A percentile compares a stretch with the other conserved stretches of the same genome.
These are phyloP conservation scores for Suillus occidentalis DNA, from an alignment of 768 basidiomycete genomes.

Conservation along the genomic window DNA sequence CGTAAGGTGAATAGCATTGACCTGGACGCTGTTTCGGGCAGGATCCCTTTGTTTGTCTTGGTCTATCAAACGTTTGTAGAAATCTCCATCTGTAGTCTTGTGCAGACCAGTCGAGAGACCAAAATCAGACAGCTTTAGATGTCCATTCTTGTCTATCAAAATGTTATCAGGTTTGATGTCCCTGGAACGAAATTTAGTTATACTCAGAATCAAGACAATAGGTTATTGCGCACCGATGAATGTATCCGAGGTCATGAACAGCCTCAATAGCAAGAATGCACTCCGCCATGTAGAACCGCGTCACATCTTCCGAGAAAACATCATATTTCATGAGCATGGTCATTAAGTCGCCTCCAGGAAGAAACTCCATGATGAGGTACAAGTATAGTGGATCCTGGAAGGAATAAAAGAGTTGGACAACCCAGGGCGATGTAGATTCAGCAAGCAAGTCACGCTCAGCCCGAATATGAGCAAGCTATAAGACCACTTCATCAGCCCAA, in stretches of 20 bases:
- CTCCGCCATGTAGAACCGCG: slow-evolving; percentile 98
- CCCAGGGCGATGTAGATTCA: slow-evolving; percentile 96
- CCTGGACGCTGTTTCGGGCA: slow-evolving; percentile 93
- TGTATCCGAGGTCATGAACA: slow-evolving; percentile 97
- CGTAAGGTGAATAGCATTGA: slow-evolving; percentile 95
- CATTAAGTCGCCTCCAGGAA: slow-evolving; percentile 96
- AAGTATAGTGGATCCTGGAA: slow-evolving; percentile 96
- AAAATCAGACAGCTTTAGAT: slow-evolving; percentile 97
- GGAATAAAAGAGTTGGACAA: slow-evolving; percentile 96
- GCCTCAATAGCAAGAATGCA: slow-evolving; percentile 98
- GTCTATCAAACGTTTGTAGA: slow-evolving; percentile 90
- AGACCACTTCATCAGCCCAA: slow-evolving; percentile 9
- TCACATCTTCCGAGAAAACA: slow-evolving; percentile 97
- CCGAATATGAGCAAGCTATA: slow-evolving; percentile 92
- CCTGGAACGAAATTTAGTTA: slow-evolving; percentile 40
- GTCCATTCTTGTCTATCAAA: slow-evolving; percentile 94
- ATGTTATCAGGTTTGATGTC: slow-evolving; percentile 99
- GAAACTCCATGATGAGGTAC: slow-evolving; percentile 96
- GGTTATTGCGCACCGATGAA: slow-evolving; percentile 74
- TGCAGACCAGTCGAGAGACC: slow-evolving; percentile 97
- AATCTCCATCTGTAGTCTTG: slow-evolving; percentile 91
- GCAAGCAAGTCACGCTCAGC: slow-evolving; percentile 96
- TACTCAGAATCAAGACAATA: background rate
- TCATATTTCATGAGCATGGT: slow-evolving; percentile 99
- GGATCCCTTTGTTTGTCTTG: slow-evolving; percentile 62